phyloP scores from a whole-genome alignment of 1,284 basidiomycete genomes.

The Ustilago bromivora region DNA sequence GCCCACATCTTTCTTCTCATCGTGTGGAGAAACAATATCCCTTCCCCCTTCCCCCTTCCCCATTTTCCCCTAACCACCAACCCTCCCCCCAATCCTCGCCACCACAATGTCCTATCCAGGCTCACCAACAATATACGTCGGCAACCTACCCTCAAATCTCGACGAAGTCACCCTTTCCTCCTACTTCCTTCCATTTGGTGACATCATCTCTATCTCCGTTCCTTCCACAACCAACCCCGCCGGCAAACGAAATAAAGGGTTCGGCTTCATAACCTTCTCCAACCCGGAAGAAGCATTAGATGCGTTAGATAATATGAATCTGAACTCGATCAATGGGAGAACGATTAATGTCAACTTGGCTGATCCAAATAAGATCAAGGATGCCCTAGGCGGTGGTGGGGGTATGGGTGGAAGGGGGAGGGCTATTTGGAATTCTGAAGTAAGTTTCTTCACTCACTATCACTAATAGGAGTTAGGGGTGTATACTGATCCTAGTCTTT shows the following conservation, averaged over 20 bases:
- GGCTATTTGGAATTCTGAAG: conserved; percentile 48
- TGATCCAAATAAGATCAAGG: conserved; percentile 29
- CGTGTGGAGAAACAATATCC: neutral
- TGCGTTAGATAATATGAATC: conserved; percentile 57
- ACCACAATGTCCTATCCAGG: neutral
- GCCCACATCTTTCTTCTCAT: neutral
- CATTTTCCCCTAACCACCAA: neutral
- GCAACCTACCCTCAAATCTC: conserved; percentile 25
- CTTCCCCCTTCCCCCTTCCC: neutral
- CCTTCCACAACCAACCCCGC: conserved; percentile 20
- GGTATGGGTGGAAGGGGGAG: neutral
- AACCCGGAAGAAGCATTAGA: conserved; percentile 34
- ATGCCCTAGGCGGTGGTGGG: neutral
- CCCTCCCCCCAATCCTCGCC: neutral
- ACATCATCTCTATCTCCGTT: conserved; percentile 46
- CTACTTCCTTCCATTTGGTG: conserved; percentile 47
- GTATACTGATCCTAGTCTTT: neutral
- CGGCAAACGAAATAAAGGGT: conserved; percentile 34
- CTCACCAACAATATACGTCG: conserved; percentile 36
- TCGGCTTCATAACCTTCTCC: conserved; percentile 51
- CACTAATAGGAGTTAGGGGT: neutral
- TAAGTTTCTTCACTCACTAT: conserved; percentile 8
- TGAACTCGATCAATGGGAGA: conserved; percentile 33
- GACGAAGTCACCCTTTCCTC: conserved; percentile 31
- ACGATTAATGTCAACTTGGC: conserved; percentile 47